Evolutionary conservation across 179 eudicot species (phyloP).

Genomic region (Nepenthes alata): DNA sequence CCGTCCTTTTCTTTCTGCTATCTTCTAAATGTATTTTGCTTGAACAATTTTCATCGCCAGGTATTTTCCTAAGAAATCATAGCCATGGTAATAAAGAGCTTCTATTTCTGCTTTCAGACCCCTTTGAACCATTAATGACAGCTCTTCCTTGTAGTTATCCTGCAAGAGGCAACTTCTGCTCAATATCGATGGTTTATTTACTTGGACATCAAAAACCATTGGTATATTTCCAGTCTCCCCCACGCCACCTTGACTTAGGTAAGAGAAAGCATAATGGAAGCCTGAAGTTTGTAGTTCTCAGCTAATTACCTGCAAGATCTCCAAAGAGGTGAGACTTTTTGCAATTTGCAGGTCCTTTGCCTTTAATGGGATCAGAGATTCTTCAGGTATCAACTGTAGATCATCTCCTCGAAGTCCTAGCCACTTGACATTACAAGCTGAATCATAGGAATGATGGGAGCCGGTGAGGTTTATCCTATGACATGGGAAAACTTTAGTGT

Average conservation of each 20-base stretch:
- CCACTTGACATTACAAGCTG: constrained; percentile 95
- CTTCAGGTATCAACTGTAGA: constrained; percentile 60
- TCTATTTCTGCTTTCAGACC: constrained; percentile 84
- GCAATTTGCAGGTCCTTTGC: constrained; percentile 77
- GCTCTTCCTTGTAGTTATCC: constrained; percentile 77
- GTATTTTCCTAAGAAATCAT: constrained; percentile 58
- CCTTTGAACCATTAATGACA: constrained; percentile 57
- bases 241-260: background rate
- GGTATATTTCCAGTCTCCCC: background rate
- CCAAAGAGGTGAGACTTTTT: constrained; percentile 62
- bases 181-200: background rate
- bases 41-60: constrained; percentile 84
- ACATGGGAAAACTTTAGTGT: background rate
- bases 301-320: constrained; percentile 51
- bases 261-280: background rate
- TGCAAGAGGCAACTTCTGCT: constrained; percentile 13
- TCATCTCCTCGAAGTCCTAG: constrained; percentile 76
- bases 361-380: constrained; percentile 54
- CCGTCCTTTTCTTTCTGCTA: too few species aligned
- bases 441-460: constrained; percentile 1
- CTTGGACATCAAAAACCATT: background rate
- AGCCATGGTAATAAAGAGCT: constrained; percentile 85
- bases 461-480: background rate
- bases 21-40: constrained; percentile 46
- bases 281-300: background rate